phyloP scores from a whole-genome alignment of 2,329 filamentous ascomycete genomes.

The Aspergillus tamarii region DNA sequence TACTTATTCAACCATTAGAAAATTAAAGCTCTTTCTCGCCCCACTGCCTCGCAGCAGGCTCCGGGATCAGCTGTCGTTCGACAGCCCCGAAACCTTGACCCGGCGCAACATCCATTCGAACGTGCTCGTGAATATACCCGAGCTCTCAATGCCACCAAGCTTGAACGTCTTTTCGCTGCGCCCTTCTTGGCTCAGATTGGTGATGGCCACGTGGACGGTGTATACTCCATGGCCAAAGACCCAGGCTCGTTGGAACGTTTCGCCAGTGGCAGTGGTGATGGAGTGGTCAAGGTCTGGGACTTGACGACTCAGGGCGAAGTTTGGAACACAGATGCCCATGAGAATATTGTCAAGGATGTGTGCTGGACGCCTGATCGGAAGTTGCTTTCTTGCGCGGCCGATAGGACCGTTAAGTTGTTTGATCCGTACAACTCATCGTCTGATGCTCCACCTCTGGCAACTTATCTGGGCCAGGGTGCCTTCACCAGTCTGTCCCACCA shows the following conservation, averaged over 20 bases:
- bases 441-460: conserved; percentile 73
- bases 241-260: conserved; percentile 72
- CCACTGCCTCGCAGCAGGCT: conserved; percentile 51
- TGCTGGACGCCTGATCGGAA: conserved; percentile 87
- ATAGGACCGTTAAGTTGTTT: conserved; percentile 86
- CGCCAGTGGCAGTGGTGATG: conserved; percentile 86
- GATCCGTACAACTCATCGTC: conserved; percentile 79
- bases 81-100: conserved; percentile 66
- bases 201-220: conserved; percentile 87
- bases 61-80: conserved; percentile 50
- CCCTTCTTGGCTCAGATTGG: conserved; percentile 88
- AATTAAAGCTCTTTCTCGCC: conserved; percentile 58
- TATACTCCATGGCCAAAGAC: conserved; percentile 80
- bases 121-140: conserved; percentile 82
- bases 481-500: conserved; percentile 88
- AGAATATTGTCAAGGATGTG: conserved; percentile 90
- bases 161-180: conserved; percentile 88
- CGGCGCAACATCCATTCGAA: conserved; percentile 87
- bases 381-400: conserved; percentile 82
- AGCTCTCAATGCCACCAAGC: conserved; percentile 81
- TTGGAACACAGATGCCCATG: conserved; percentile 81
- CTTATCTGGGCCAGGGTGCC: conserved; percentile 79
- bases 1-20: conserved; percentile 45
- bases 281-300: conserved; percentile 93
- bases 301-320: conserved; percentile 71